Evolutionary conservation across 768 basidiomycete genomes (phyloP).

Genomic region (Lepiota venenata): DNA sequence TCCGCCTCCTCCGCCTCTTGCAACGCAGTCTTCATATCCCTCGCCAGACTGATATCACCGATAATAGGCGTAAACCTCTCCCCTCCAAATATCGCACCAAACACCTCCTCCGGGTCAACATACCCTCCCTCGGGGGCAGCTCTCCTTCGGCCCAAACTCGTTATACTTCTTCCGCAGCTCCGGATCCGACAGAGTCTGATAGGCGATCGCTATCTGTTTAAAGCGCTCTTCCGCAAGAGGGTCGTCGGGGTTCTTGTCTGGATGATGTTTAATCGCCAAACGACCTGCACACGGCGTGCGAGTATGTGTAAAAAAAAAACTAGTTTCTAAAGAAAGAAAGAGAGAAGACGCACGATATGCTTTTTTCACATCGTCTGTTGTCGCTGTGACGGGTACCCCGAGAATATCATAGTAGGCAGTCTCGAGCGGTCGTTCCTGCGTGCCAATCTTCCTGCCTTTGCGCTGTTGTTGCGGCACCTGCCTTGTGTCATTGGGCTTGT

Average conservation of each 20-base stretch:
- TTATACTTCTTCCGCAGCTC: constrained; percentile 81
- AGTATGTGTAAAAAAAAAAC: too few species aligned
- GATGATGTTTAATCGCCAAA: constrained; percentile 87
- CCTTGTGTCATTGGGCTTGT: constrained; percentile 18
- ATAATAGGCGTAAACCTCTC: constrained; percentile 86
- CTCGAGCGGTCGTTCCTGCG: constrained; percentile 84
- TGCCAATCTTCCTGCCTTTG: constrained; percentile 79
- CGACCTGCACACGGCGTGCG: too few species aligned
- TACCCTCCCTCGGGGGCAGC: constrained; percentile 80
- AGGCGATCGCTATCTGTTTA: constrained; percentile 88
- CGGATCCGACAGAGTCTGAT: constrained; percentile 81
- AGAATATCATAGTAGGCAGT: constrained; percentile 90
- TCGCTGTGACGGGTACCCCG: constrained; percentile 70
- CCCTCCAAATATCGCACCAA: constrained; percentile 85
- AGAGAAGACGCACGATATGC: constrained; percentile 64
- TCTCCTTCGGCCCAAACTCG: constrained; percentile 85
- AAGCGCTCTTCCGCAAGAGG: constrained; percentile 84
- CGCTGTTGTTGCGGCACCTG: constrained; percentile 24
- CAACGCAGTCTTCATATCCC: constrained; percentile 90
- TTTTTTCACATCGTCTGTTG: constrained; percentile 85
- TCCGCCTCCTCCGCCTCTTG: constrained; percentile 82
- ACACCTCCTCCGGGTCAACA: constrained; percentile 83
- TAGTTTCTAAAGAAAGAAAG: not conserved
- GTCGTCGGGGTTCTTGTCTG: constrained; percentile 90
- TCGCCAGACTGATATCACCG: constrained; percentile 82